A percentile compares a stretch with the other conserved stretches of the same genome.
Conservation (phyloP, 768 basidiomycete genomes). For the Podaxis mareebaensis region DNA sequence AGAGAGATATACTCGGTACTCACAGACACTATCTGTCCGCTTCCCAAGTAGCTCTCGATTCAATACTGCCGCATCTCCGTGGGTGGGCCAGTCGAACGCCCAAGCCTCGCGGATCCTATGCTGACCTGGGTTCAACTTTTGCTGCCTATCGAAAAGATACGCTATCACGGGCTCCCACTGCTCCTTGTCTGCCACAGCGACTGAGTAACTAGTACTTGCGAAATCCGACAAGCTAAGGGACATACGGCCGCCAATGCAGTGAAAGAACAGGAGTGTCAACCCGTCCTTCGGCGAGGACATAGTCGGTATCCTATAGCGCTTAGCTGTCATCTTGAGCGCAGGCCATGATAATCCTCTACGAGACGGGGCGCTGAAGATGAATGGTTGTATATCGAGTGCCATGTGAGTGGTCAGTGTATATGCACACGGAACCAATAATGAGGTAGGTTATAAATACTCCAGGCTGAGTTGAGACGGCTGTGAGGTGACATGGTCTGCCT, state of each 20-base stretch:
- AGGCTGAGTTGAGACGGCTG: not conserved
- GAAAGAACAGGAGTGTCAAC: slow-evolving; percentile 46
- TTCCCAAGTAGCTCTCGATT: slow-evolving; percentile 35
- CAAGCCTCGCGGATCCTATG: slow-evolving; percentile 44
- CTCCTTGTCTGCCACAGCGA: slow-evolving; percentile 46
- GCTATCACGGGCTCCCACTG: slow-evolving; percentile 53
- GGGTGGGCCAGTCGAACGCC: slow-evolving; percentile 52
- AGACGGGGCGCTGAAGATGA: slow-evolving; percentile 24
- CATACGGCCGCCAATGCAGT: slow-evolving; percentile 49
- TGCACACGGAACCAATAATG: not conserved
- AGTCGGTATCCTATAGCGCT: slow-evolving; percentile 36
- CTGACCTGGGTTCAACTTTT: slow-evolving; percentile 15
- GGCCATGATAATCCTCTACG: slow-evolving; percentile 16
- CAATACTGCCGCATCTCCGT: slow-evolving; percentile 48
- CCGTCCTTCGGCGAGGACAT: slow-evolving; percentile 32
- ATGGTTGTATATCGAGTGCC: slow-evolving; percentile 10
- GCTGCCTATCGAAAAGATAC: slow-evolving; percentile 34
- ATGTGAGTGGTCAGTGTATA: not conserved
- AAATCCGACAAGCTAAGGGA: slow-evolving; percentile 9
- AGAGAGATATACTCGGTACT: slow-evolving; percentile 18
- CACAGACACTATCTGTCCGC: slow-evolving; percentile 37
- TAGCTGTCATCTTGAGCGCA: slow-evolving; percentile 43
- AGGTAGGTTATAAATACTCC: not conserved
- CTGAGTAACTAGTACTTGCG: not conserved
- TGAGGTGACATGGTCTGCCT: not conserved